Percentiles rank a stretch among this genome's conserved stretches.
These are phyloP conservation scores for Pterula multifida DNA, from an alignment of 1,284 basidiomycete genomes.

Conservation along the genomic window DNA sequence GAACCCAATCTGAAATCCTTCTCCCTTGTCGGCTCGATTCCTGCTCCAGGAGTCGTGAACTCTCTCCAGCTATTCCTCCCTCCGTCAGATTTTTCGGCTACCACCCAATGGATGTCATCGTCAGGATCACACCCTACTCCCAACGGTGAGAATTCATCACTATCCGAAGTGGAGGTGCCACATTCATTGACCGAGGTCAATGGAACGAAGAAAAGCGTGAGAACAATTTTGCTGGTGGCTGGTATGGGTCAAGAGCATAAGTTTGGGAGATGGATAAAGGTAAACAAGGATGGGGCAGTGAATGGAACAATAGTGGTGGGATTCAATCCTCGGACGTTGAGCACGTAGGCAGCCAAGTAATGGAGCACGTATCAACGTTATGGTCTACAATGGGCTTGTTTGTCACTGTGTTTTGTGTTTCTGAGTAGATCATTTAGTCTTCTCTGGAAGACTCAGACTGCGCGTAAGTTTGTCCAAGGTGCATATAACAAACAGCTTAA, in stretches of 20 bases:
- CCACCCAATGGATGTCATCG: constrained; percentile 26
- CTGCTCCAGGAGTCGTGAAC: constrained; percentile 77
- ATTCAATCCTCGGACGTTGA: constrained; percentile 1
- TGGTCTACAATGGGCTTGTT: too few species aligned
- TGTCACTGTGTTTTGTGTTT: too few species aligned
- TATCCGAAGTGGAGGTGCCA: not conserved
- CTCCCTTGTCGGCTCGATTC: constrained; percentile 46
- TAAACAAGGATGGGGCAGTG: constrained; percentile 26
- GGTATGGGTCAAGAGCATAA: constrained; percentile 83
- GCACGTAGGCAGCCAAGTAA: too few species aligned
- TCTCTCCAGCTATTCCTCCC: constrained; percentile 72
- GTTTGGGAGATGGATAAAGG: constrained; percentile 77
- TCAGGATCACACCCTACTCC: not conserved
- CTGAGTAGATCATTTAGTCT: too few species aligned
- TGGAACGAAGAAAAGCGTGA: constrained; percentile 14
- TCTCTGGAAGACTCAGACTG: too few species aligned
- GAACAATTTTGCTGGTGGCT: constrained; percentile 57
- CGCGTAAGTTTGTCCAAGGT: too few species aligned
- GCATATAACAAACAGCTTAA: too few species aligned
- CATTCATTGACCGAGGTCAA: constrained; percentile 3
- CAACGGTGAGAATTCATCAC: not conserved
- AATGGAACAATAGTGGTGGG: constrained; percentile 1
- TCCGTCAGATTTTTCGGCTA: constrained; percentile 35
- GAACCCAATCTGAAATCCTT: constrained; percentile 71
- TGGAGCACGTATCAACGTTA: too few species aligned